Conservation (phyloP, 78 protist species). For the Chrysochromulina tobinii region DNA sequence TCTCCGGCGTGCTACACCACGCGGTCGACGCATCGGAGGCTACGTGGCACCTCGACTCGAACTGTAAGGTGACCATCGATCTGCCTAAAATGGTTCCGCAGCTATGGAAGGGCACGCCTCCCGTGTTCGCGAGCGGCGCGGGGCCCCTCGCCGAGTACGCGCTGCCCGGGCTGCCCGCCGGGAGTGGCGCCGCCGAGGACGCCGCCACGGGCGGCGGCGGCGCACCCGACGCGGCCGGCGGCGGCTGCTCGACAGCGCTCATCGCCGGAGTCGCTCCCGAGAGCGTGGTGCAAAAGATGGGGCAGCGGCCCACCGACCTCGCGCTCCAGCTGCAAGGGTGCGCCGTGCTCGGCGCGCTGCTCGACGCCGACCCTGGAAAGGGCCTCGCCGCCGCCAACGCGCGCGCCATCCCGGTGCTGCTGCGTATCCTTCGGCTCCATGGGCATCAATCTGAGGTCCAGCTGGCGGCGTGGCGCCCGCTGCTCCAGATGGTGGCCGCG, state of each 20-base stretch:
- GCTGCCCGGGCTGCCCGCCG: neutral
- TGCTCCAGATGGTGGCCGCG: too few relatives aligned
- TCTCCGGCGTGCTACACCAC: neutral
- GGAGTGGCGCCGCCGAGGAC: neutral
- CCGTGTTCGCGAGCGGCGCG: neutral
- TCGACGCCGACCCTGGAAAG: neutral
- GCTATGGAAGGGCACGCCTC: neutral
- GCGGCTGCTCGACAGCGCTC: too few relatives aligned
- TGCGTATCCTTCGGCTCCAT: neutral
- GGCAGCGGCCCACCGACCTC: neutral
- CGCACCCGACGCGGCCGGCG: too few relatives aligned
- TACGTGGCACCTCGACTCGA: neutral
- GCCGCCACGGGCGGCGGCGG: neutral
- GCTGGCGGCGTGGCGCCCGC: neutral
- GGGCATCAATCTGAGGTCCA: neutral
- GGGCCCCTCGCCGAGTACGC: too few relatives aligned
- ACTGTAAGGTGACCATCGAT: neutral
- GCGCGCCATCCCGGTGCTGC: neutral
- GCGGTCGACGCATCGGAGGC: neutral
- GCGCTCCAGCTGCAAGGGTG: too few relatives aligned
- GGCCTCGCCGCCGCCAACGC: neutral
- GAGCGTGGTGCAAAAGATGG: neutral
- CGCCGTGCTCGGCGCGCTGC: neutral
- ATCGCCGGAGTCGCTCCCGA: neutral
- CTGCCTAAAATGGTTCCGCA: neutral